These are phyloP conservation scores for Poterioochromonas sp. DNA, from an alignment of 352 stramenopile genomes.

Conservation along the genomic window DNA sequence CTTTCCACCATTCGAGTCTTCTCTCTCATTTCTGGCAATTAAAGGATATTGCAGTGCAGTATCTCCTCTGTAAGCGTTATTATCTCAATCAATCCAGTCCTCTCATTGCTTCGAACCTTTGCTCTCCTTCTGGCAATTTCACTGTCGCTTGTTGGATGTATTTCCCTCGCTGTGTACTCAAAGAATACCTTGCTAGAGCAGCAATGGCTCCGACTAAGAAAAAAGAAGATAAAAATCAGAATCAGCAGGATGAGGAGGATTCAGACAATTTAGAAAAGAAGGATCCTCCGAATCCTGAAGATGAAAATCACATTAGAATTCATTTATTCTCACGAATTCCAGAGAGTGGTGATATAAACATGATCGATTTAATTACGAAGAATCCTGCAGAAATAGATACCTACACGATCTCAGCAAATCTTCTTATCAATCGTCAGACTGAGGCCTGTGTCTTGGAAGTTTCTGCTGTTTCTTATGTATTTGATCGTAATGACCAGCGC, in stretches of 20 bases:
- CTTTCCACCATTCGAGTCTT: too few species aligned
- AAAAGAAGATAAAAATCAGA: too few species aligned
- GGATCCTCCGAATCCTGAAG: neutral
- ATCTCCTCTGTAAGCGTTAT: too few species aligned
- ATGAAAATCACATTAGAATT: neutral
- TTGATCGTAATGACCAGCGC: too few species aligned
- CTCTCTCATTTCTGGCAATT: too few species aligned
- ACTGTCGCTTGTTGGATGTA: neutral
- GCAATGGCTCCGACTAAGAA: neutral
- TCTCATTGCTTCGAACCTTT: neutral
- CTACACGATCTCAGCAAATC: neutral
- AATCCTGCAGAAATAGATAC: neutral
- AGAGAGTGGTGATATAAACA: neutral
- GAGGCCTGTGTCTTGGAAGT: too few species aligned
- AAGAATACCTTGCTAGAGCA: neutral
- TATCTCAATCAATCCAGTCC: neutral
- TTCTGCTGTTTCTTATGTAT: too few species aligned
- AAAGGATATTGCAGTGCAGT: too few species aligned
- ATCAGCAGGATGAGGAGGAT: too few species aligned
- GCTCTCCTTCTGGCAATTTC: neutral
- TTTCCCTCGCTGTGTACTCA: too few species aligned
- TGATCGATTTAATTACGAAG: neutral
- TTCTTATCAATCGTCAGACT: neutral
- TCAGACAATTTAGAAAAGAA: too few species aligned
- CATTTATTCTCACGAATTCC: conserved; percentile 12